These are phyloP conservation scores for Camellia lanceoleosa DNA, from an alignment of 148 eudicot species.

Conservation along the genomic window DNA sequence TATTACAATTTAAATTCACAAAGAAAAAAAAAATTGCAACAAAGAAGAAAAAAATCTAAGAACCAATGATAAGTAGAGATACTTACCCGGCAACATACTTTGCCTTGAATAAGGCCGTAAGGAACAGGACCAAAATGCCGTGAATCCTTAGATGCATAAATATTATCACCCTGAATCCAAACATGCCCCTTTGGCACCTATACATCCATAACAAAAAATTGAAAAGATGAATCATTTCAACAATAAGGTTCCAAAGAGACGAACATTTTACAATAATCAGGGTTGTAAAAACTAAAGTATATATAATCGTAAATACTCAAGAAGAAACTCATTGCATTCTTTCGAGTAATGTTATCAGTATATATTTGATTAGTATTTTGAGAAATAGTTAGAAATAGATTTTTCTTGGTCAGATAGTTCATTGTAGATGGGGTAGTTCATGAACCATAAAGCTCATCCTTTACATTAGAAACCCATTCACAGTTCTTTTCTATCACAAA, in stretches of 20 bases:
- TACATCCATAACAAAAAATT: not conserved
- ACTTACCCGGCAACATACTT: constrained; percentile 71
- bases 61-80: constrained; percentile 9
- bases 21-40: not conserved
- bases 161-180: constrained; percentile 93
- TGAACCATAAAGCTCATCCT: not conserved
- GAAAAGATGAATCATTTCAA: not conserved
- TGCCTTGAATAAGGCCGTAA: constrained; percentile 74
- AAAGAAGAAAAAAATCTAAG: not conserved
- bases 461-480: not conserved
- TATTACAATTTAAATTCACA: not conserved
- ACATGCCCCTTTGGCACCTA: constrained; percentile 93
- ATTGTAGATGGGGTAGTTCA: not conserved
- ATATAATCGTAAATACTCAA: not conserved
- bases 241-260: not conserved
- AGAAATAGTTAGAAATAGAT: not conserved
- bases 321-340: not conserved
- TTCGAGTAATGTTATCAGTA: not conserved
- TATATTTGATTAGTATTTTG: not conserved
- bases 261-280: not conserved
- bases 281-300: not conserved
- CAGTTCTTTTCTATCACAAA: not conserved
- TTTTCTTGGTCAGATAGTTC: not conserved
- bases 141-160: constrained; percentile 73
- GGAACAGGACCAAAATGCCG: constrained; percentile 80